phyloP scores from a whole-genome alignment of 2,329 filamentous ascomycete genomes.

The Stemphylium lycopersici region DNA sequence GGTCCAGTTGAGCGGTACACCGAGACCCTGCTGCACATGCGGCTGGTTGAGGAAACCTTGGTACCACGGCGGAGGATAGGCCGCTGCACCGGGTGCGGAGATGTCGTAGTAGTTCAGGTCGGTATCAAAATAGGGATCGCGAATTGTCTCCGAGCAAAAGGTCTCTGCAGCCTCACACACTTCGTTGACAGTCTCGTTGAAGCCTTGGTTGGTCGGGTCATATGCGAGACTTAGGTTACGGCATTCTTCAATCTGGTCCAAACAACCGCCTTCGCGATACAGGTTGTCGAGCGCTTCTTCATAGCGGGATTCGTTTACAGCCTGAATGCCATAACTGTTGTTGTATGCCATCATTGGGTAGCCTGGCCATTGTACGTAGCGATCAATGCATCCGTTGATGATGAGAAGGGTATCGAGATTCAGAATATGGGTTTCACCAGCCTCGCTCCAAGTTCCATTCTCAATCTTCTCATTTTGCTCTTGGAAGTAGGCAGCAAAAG shows the following conservation, averaged over 20 bases:
- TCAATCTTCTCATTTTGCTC: slow-evolving; percentile 62
- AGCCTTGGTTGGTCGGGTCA: slow-evolving; percentile 57
- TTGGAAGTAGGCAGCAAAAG: slow-evolving; percentile 62
- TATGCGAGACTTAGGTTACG: slow-evolving; percentile 53
- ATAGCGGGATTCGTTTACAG: slow-evolving; percentile 57
- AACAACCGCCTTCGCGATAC: slow-evolving; percentile 57
- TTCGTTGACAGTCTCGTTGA: slow-evolving; percentile 46
- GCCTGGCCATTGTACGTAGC: slow-evolving; percentile 54
- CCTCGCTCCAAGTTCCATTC: slow-evolving; percentile 44
- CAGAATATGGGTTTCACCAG: slow-evolving; percentile 45
- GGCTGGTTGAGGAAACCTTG: slow-evolving; percentile 63
- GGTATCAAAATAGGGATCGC: slow-evolving; percentile 52
- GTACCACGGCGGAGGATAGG: slow-evolving; percentile 51
- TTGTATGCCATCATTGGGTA: slow-evolving; percentile 61
- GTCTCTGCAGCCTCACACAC: slow-evolving; percentile 54
- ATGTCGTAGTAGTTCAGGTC: slow-evolving; percentile 65
- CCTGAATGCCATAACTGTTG: slow-evolving; percentile 64
- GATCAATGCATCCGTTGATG: slow-evolving; percentile 63
- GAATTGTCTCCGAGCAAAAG: slow-evolving; percentile 55
- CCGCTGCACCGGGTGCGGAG: slow-evolving; percentile 56
- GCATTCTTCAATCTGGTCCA: slow-evolving; percentile 61
- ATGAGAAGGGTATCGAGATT: slow-evolving; percentile 61
- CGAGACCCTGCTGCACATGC: slow-evolving; percentile 61
- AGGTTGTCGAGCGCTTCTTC: slow-evolving; percentile 54
- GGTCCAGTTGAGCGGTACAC: slow-evolving; percentile 66